phyloP scores from a whole-genome alignment of 2,329 filamentous ascomycete genomes.

The Ascochyta viciae-villosae region DNA sequence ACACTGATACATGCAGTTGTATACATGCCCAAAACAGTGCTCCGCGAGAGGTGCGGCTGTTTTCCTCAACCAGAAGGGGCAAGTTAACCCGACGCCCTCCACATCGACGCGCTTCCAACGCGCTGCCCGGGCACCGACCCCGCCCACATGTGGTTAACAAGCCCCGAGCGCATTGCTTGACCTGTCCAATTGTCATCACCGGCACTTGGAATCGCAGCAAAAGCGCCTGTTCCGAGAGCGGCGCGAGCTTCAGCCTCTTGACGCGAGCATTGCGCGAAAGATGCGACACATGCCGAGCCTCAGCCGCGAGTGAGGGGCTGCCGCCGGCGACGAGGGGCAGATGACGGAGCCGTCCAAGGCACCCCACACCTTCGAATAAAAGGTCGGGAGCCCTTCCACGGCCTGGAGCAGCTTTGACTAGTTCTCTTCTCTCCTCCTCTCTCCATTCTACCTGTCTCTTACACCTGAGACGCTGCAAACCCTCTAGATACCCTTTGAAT shows the following conservation, averaged over 20 bases:
- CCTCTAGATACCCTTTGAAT: slow-evolving; percentile 25
- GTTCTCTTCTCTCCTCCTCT: slow-evolving; percentile 18
- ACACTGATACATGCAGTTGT: background rate
- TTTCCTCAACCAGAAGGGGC: slow-evolving; percentile 24
- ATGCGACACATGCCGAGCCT: slow-evolving; percentile 21
- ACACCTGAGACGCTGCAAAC: slow-evolving; percentile 6
- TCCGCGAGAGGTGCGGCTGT: slow-evolving; percentile 10
- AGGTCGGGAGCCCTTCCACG: slow-evolving; percentile 32
- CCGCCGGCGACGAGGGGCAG: slow-evolving; percentile 30
- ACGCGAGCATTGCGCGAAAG: slow-evolving; percentile 34
- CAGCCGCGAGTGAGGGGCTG: slow-evolving; percentile 34
- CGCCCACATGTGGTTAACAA: slow-evolving; percentile 31
- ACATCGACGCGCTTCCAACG: slow-evolving; percentile 12
- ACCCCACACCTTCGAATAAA: slow-evolving; percentile 33
- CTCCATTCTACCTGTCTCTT: slow-evolving; percentile 11
- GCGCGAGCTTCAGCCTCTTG: slow-evolving; percentile 36
- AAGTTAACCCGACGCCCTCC: slow-evolving; percentile 25
- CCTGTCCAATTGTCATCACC: slow-evolving; percentile 19
- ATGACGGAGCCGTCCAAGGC: slow-evolving; percentile 26
- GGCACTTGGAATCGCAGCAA: slow-evolving; percentile 7
- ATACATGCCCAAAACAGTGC: slow-evolving; percentile 1
- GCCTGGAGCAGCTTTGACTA: slow-evolving; percentile 17
- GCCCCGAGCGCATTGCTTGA: slow-evolving; percentile 15
- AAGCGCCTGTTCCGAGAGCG: slow-evolving; percentile 14
- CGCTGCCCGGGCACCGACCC: slow-evolving; percentile 9